These are phyloP conservation scores for Orbilia oligospora DNA, from an alignment of 2,329 filamentous ascomycete species.

Conservation along the genomic window DNA sequence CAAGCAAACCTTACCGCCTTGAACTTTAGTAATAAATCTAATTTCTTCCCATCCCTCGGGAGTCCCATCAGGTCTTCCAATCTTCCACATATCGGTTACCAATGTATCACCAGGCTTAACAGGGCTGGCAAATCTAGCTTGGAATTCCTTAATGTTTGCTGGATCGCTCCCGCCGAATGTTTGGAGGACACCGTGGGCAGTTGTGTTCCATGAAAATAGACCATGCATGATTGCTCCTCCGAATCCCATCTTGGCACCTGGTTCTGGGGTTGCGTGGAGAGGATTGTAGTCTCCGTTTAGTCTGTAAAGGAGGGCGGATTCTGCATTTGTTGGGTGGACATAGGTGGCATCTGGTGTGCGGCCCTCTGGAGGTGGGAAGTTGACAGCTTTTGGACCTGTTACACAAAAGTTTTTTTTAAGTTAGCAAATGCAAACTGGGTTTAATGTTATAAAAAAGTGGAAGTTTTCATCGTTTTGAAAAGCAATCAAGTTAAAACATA, in stretches of 20 bases:
- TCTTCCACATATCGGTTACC: conserved; percentile 84
- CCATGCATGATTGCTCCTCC: conserved; percentile 91
- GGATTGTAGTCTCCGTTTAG: conserved; percentile 97
- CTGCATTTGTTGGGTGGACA: conserved; percentile 77
- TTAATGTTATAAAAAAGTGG: neutral
- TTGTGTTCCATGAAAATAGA: conserved; percentile 87
- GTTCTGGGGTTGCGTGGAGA: conserved; percentile 87
- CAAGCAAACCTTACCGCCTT: conserved; percentile 83
- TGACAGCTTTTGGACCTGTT: conserved; percentile 77
- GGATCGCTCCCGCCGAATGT: conserved; percentile 82
- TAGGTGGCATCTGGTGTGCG: conserved; percentile 79
- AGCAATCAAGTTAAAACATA: conserved; percentile 64
- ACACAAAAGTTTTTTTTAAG: conserved; percentile 30
- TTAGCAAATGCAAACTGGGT: neutral
- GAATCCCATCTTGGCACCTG: conserved; percentile 90
- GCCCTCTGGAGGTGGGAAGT: conserved; percentile 81
- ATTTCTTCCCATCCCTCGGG: conserved; percentile 81
- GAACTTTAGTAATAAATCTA: conserved; percentile 81
- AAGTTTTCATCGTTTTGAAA: neutral
- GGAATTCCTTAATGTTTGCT: conserved; percentile 86
- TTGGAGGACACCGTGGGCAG: conserved; percentile 80
- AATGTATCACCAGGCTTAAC: conserved; percentile 88
- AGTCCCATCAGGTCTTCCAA: conserved; percentile 74
- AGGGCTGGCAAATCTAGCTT: conserved; percentile 87
- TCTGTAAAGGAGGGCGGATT: conserved; percentile 81